Evolutionary conservation across 2,329 filamentous ascomycete species (phyloP), one percentile per base, ranked within the genome.

Genomic region (Hypoxylon sp.): DNA sequence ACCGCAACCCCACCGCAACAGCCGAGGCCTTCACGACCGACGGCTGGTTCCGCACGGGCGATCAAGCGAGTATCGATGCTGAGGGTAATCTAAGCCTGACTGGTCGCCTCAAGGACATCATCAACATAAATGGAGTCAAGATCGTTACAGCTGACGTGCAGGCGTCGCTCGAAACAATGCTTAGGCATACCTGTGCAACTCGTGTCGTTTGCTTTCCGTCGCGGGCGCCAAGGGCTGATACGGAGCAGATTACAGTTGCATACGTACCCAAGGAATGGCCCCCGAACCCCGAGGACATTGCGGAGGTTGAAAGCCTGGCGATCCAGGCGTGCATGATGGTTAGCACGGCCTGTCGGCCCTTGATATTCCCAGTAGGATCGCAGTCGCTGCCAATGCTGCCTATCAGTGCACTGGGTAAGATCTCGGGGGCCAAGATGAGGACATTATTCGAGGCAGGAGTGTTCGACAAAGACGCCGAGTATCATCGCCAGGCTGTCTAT

Each of bases 1-100:
- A 86, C 83, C 80, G 81, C 49, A 87, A 89, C 53, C 79, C 81
- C 0, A 78, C 82, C 46, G 87, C 86, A 1, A 91, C 89, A 0
- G 73, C 69, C 12, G 83, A 87, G 28, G 85, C 85, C 0, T 80
- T 89, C 54, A 87, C 84, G 0, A 77, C 82, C 0, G 78, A 82
- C 65, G 77, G 78, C 1, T 83, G 80, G 79, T 82, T 82, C 61
- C 68, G 65, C 1, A 83, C 81, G 0, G 81, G 80, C 0, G 80
- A 83, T 60, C 61, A 67, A 9, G 80, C 71, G 0, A 58, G 64
- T 4, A 69, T 82, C 12, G 80, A 83, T 55, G 11, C 46, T 0
- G 24, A 64, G 0, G 78, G 80, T 1, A 71, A 76, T 12, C 72
- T 84, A 2, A 59, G 73, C 38, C 60, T 84, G 1, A 62, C 69